phyloP scores from a whole-genome alignment of 495 filamentous ascomycete genomes.

The Ramalina intermedia region DNA sequence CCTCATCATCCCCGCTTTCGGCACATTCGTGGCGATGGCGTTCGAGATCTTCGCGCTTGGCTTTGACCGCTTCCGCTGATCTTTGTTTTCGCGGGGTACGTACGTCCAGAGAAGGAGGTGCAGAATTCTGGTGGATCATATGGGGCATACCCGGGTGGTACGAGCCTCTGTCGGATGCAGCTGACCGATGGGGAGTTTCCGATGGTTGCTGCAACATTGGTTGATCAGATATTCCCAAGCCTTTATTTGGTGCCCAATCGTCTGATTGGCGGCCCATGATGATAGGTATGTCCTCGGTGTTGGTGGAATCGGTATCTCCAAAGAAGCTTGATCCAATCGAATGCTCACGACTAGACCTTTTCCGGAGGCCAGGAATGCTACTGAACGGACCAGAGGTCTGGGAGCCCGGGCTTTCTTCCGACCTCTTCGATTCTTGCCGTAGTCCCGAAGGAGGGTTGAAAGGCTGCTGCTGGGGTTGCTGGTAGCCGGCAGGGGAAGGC shows the following conservation, averaged over 20 bases:
- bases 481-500: constrained; percentile 42
- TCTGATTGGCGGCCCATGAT: constrained; percentile 57
- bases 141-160: constrained; percentile 24
- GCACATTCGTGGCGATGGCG: constrained; percentile 61
- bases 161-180: neutral
- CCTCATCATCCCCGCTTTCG: constrained; percentile 84
- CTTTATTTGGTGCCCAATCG: constrained; percentile 55
- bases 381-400: constrained; percentile 58
- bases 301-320: constrained; percentile 67
- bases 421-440: constrained; percentile 42
- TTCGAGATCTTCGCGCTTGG: constrained; percentile 63
- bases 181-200: neutral
- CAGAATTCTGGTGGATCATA: constrained; percentile 49
- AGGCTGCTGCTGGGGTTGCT: constrained; percentile 19
- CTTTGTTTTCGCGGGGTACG: constrained; percentile 48
- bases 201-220: constrained; percentile 10
- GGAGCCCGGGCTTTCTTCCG: constrained; percentile 76
- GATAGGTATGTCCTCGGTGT: constrained; percentile 64
- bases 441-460: constrained; percentile 45
- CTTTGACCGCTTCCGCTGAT: constrained; percentile 64
- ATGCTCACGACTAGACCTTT: constrained; percentile 64
- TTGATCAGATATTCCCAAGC: constrained; percentile 56
- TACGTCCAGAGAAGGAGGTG: constrained; percentile 48
- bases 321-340: constrained; percentile 77
- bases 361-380: constrained; percentile 54